phyloP scores from a whole-genome alignment of 768 basidiomycete species.

The Coprinopsis strossmayeri region DNA sequence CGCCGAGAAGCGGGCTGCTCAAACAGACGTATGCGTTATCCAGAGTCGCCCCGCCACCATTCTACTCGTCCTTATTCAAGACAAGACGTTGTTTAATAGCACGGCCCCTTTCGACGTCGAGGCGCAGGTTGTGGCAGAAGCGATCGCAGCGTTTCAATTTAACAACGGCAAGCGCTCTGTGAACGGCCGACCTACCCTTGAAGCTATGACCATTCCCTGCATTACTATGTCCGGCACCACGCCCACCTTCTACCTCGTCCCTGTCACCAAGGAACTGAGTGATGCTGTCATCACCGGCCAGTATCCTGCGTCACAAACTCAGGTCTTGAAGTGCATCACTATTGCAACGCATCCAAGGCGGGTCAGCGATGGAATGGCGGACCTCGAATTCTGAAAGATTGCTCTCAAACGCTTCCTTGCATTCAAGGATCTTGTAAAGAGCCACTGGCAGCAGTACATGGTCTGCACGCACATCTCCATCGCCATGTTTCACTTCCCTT shows the following conservation, averaged over 20 bases:
- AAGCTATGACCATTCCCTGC: slow-evolving; percentile 25
- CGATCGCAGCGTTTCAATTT: slow-evolving; percentile 25
- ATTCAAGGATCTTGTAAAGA: slow-evolving; percentile 24
- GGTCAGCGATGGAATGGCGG: slow-evolving; percentile 23
- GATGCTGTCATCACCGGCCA: slow-evolving; percentile 18
- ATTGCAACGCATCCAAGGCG: slow-evolving; percentile 7
- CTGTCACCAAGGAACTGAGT: slow-evolving; percentile 25
- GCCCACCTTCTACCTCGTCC: slow-evolving; percentile 29
- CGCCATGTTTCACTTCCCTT: slow-evolving; percentile 1
- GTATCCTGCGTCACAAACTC: slow-evolving; percentile 17
- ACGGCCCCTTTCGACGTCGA: slow-evolving; percentile 12
- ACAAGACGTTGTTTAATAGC: slow-evolving; percentile 16
- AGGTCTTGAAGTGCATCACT: slow-evolving; percentile 22
- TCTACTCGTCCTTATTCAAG: slow-evolving; percentile 20
- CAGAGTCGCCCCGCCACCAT: slow-evolving; percentile 15
- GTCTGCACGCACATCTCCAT: slow-evolving; percentile 1
- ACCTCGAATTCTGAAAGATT: slow-evolving; percentile 19
- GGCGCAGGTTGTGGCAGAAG: slow-evolving; percentile 21
- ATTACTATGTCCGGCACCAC: slow-evolving; percentile 28
- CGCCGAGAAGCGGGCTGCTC: slow-evolving; percentile 16
- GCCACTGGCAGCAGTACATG: slow-evolving; percentile 17
- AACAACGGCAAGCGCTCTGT: slow-evolving; percentile 21
- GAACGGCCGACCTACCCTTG: slow-evolving; percentile 14
- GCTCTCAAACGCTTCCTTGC: slow-evolving; percentile 22
- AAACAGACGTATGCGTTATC: slow-evolving; percentile 24